Percentiles rank a stretch among this genome's conserved stretches.
Evolutionary conservation across 176 grass and related monocot species (phyloP).

Genomic region (maize (Zea mays)): Zm-B73-REFERENCE-NAM-5.0 NC_050097.1:241058001-241058500

Average conservation of each 20-base stretch:
- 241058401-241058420: not conserved
- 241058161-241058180: constrained; percentile 12
- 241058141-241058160: not conserved
- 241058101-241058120: not conserved
- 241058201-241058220: too few relatives aligned
- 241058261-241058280: constrained; percentile 6
- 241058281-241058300: not conserved
- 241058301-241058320: not conserved
- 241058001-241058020: constrained; percentile 89
- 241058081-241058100: constrained; percentile 23
- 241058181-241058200: not conserved
- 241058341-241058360: too few relatives aligned
- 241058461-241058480: too few relatives aligned
- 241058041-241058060: constrained; percentile 83
- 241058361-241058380: not conserved
- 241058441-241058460: too few relatives aligned
- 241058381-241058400: not conserved
- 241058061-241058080: constrained; percentile 92
- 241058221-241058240: not conserved
- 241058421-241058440: not conserved
- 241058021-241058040: constrained; percentile 83
- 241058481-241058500: too few relatives aligned
- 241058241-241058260: constrained; percentile 27
- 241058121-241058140: not conserved
- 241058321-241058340: too few relatives aligned